Evolutionary conservation across 78 protist species (phyloP), one percentile per base, ranked within the genome.

Genomic region (Chrysochromulina tobinii): DNA sequence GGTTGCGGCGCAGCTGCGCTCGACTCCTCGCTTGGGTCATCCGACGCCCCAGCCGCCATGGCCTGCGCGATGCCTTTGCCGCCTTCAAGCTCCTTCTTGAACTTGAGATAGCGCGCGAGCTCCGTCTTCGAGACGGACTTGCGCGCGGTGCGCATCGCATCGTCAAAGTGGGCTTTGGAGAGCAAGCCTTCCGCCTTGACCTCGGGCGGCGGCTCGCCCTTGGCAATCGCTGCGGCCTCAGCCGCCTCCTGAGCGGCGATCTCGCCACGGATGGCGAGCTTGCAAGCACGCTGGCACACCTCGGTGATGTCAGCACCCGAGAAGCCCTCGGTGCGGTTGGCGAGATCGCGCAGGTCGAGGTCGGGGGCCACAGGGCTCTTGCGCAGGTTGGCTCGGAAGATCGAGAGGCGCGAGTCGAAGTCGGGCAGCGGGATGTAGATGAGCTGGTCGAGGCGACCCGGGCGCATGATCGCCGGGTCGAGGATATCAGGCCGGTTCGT

Each of bases 291-390:
- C 95, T 99, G 99, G 97, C 99, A 97, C 95, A 99, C 97, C 83
- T 94, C 99, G 59, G 99, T 93, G 57, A 99, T 38, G 84, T 99
- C 99, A 51, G 99, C 99, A 64, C 99, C 99, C 54, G 99, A 96
- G 98, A 95, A 99, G 59, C 99, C 99, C 38, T 95, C 92, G 12
- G 99, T 99, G 38, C 55, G 14, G 27, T 17, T 15, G 21, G 85
- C 51, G 61, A 96, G 73, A 53, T 72, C 59, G 88, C 97, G 99
- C 11, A 99, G 98, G 92, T 99, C 99, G 51, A 99, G 99, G 51
- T 98, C 97, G 53, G 93, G 98, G 27, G 81, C 97, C 55, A 99
- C 95, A 12, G 93, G 90, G 61, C 85, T 66, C 59, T 66, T 61
- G 75, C 90, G 89, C 90, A 97, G 97, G 67, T 61, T 66, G 14